Evolutionary conservation across 352 stramenopile genomes (phyloP), one percentile per base, ranked within the genome.

Genomic region (Phytopythium chamaehyphon): DNA sequence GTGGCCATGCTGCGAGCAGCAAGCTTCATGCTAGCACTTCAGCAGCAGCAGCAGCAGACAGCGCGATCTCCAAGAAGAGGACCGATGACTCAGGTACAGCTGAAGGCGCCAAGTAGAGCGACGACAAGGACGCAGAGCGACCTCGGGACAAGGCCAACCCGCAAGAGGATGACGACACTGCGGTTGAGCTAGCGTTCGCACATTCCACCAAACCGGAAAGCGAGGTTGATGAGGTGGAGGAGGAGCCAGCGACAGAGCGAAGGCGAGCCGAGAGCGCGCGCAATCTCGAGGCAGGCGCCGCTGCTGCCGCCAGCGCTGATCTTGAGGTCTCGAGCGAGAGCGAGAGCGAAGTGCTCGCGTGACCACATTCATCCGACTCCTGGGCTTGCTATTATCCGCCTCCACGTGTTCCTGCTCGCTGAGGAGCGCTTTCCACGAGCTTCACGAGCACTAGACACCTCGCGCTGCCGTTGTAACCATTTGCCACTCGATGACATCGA

Each of bases 131-230:
- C 6, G 37, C 6, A 12, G 37, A 12, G 6, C n/a, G 14, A 19
- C 12, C 37, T 5, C 37, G 37, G 37, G 37, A 42, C 37, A 6
- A 42, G 55, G 64, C 64, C 40, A 72, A 72, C 24, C 59, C 59
- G 14, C 64, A 72, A 12, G 64, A 42, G n/a, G 37, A 70, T 37
- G 58, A 72, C 40, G 54, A 33, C 28, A 9, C 9, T 9, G 28
- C 5, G 28, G 28, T 10, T 9, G 28, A 33, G 28, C 28, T 10
- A 9, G 28, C 28, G 28, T 33, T 9, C 9, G 28, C 28, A 33
- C 5, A 33, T 9, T 5, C 28, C 28, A 33, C 5, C 28, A 33
- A 33, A 9, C 28, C 28, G 28, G 28, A 33, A 9, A 33, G 61
- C 15, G 54, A 57, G 0, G 40, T 40, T n/a, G 52, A 69, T 36